A percentile compares a stretch with the other conserved stretches of the same genome.
Evolutionary conservation across 176 grass and related monocot genomes (phyloP).

Genomic region (Phyllostachys edulis): DNA sequence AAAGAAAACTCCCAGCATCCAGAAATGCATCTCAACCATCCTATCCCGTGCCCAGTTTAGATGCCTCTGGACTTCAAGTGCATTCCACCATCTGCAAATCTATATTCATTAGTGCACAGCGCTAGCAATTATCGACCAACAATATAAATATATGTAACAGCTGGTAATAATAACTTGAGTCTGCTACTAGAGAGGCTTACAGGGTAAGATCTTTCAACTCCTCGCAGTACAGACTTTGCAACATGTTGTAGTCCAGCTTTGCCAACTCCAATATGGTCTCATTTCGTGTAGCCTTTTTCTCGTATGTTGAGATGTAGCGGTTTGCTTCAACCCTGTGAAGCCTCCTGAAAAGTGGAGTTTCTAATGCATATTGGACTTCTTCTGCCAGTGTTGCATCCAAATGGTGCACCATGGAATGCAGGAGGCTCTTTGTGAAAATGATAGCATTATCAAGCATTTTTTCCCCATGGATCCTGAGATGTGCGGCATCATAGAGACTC

Average conservation of each 20-base stretch:
- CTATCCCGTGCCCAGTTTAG: no score
- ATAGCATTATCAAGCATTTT: conserved; percentile 22
- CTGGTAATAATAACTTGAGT: no score
- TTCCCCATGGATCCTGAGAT: conserved; percentile 34
- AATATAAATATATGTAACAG: not conserved
- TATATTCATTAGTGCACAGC: not conserved
- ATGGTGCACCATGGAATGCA: not conserved
- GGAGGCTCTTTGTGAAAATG: not conserved
- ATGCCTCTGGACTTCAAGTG: no score
- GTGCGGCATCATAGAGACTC: conserved; percentile 38
- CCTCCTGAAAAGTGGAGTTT: conserved; percentile 37
- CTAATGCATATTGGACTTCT: not conserved
- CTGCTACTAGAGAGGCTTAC: not conserved
- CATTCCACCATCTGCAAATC: no score
- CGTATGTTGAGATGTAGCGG: conserved; percentile 14
- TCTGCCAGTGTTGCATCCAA: not conserved
- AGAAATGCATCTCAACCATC: no score
- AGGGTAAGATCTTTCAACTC: conserved; percentile 39
- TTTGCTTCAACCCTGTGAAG: conserved; percentile 34
- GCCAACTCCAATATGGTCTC: conserved; percentile 39
- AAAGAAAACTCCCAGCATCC: no score
- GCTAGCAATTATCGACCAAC: not conserved
- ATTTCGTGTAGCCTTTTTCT: not conserved
- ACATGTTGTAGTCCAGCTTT: conserved; percentile 38
- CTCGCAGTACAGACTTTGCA: conserved; percentile 39